Conservation (phyloP, 1,284 basidiomycete species). For the Singerocomus inundabilis region DNA sequence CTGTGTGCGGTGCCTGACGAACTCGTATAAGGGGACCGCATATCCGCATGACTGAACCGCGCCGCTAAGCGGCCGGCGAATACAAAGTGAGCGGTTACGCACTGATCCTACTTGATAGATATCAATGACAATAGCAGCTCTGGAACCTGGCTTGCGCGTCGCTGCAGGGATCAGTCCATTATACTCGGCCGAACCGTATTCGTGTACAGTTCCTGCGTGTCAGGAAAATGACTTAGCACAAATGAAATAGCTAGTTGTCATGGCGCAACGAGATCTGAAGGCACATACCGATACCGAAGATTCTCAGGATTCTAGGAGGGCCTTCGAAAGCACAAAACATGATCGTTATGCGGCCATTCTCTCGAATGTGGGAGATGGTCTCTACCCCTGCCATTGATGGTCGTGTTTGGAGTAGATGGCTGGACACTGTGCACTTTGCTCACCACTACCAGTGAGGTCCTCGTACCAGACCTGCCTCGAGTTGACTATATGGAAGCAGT, state of each 20-base stretch:
- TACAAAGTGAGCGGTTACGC: conserved; percentile 19
- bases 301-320: conserved; percentile 48
- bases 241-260: neutral
- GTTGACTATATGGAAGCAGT: conserved; percentile 49
- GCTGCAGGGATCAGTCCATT: conserved; percentile 38
- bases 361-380: conserved; percentile 56
- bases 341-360: conserved; percentile 57
- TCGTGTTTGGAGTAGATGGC: neutral
- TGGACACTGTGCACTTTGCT: conserved; percentile 39
- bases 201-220: conserved; percentile 44
- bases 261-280: neutral
- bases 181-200: conserved; percentile 45
- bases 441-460: conserved; percentile 55
- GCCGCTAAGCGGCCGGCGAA: neutral
- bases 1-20: conserved; percentile 43
- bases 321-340: conserved; percentile 57
- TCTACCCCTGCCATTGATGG: conserved; percentile 41
- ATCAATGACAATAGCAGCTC: conserved; percentile 45
- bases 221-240: neutral
- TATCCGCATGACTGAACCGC: conserved; percentile 50
- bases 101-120: conserved; percentile 54
- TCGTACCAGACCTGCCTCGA: conserved; percentile 54
- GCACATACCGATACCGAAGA: conserved; percentile 49
- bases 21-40: conserved; percentile 50
- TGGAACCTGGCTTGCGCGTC: conserved; percentile 49